Base-by-base conservation (phyloP, 225 moss, liverwort and hornwort genomes). In the Physcomitrellopsis africana region DNA sequence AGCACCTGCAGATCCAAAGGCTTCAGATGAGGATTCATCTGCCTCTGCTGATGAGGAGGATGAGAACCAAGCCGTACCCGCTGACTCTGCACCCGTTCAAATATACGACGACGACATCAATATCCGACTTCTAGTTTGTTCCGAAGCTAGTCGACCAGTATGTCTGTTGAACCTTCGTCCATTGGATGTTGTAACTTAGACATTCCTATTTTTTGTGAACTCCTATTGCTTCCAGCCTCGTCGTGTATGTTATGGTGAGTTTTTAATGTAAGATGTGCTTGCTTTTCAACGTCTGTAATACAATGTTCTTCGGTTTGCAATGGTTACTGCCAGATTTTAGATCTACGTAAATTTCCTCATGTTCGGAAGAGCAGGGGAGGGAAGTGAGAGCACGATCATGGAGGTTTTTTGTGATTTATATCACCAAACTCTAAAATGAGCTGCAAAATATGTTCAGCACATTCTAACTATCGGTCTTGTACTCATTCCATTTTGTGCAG, bases 121-220 rank as follows among this genome's bases (percentile, higher is more conserved):
- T 75, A 70, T 97, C 72, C 90, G 97, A 53, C 77, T 97, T 74
- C 83, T 97, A 42, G 90, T 94, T 57, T 94, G 94, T 79, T 91
- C 92, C 76, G 97, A 92, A 86, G 86, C 92, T 41, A 87, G 79
- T 80, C 89, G 87, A 83, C 94, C 89, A 78, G 96, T 97, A 85
- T 56, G 55, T 55, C 51, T 10, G 17, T 67, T 5, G 43, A 68
- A 32, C 62, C 76, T 76, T 8, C 54, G 19, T 65, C 47, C 48
- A 47, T 68, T 69, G 7, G 57, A 51, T 67, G 67, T 75, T n/a
- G 11, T 23, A 65, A 52, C 55, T 57, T 75, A 26, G 27, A 1
- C 17, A 9, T 69, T 37, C 11, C 48, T 62, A 52, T 54, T 1
- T 43, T 18, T 37, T 47, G 54, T 47, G 76, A 62, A 62, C 45